A percentile compares a stretch with the other conserved stretches of the same genome.
Evolutionary conservation across 441 rosid genomes (phyloP).

Genomic region (Jatropha podagrica): DNA sequence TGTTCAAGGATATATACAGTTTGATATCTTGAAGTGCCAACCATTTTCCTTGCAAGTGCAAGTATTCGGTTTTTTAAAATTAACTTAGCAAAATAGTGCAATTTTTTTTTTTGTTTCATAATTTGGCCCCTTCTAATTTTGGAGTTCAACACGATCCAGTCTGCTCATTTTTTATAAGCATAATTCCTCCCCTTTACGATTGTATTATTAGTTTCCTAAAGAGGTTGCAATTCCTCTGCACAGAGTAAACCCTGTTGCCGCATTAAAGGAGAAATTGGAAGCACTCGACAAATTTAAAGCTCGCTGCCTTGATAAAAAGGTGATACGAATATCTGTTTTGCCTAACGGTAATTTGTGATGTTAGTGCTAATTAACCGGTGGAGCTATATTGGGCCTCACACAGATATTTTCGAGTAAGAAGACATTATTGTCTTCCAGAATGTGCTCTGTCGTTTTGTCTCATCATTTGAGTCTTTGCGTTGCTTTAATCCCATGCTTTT

Average conservation of each 20-base stretch:
- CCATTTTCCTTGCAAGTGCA: no score
- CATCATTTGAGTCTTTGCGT: slow-evolving; percentile 9
- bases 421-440: neutral
- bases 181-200: neutral
- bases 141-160: no score
- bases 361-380: neutral
- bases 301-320: slow-evolving; percentile 45
- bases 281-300: slow-evolving; percentile 33
- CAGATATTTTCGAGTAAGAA: neutral
- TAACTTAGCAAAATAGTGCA: no score
- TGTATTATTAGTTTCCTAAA: slow-evolving; percentile 1
- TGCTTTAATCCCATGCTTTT: slow-evolving; percentile 20
- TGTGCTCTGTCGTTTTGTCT: slow-evolving; percentile 13
- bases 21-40: no score
- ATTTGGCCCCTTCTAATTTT: no score
- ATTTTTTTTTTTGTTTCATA: no score
- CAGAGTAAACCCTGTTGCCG: slow-evolving; percentile 33
- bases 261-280: slow-evolving; percentile 41
- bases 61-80: no score
- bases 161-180: slow-evolving; percentile 1
- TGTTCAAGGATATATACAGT: no score
- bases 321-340: slow-evolving; percentile 23
- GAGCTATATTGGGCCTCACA: neutral
- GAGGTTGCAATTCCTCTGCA: slow-evolving; percentile 4
- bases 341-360: neutral